These are phyloP conservation scores for Picea abies DNA, from an alignment of 83 land plant genomes.

Conservation along the genomic window DNA sequence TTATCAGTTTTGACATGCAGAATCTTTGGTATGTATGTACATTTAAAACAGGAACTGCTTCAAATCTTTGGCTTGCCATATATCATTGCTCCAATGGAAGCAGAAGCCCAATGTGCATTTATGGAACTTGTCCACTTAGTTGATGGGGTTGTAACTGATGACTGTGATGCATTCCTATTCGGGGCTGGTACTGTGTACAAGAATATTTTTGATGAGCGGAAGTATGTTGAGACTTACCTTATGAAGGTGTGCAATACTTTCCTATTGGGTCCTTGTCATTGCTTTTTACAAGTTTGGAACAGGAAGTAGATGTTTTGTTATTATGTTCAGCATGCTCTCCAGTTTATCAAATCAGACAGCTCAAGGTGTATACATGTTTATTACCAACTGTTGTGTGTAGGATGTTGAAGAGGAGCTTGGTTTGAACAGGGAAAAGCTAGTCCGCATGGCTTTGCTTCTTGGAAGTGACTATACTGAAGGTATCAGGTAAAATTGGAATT, in stretches of 20 bases:
- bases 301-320: not conserved
- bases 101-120: constrained; percentile 99
- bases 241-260: constrained; percentile 75
- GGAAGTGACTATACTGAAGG: constrained; percentile 99
- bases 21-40: not conserved
- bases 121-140: constrained; percentile 82
- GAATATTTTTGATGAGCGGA: constrained; percentile 97
- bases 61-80: constrained; percentile 99
- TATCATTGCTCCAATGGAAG: constrained; percentile 99
- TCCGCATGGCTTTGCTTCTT: constrained; percentile 95
- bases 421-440: constrained; percentile 72
- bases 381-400: constrained; percentile 30
- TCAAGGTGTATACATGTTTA: not conserved
- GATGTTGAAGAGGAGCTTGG: constrained; percentile 94
- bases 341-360: not conserved
- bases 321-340: not conserved
- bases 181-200: constrained; percentile 96
- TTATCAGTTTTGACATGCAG: not conserved
- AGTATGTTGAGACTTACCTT: constrained; percentile 97
- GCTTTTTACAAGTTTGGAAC: not conserved
- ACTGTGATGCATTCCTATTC: constrained; percentile 95
- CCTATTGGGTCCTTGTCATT: not conserved
- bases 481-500: constrained; percentile 56
- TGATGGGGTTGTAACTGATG: constrained; percentile 99
- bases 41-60: constrained; percentile 71